These are phyloP conservation scores for Phytopythium ostracodes DNA, from an alignment of 352 stramenopile species.

Conservation along the genomic window DNA sequence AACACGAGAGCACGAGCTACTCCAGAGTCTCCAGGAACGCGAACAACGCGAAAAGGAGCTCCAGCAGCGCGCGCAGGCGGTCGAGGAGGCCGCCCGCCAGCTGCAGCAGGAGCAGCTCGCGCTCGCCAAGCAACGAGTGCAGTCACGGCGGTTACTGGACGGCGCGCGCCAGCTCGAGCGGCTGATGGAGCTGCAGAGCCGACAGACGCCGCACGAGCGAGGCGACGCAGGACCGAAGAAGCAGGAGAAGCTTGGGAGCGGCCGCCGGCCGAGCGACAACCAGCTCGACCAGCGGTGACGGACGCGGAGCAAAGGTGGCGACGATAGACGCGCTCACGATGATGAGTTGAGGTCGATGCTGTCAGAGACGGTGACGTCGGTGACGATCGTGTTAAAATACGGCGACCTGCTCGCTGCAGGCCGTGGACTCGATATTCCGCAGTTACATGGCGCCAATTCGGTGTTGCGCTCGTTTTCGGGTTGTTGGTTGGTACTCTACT, in stretches of 20 bases:
- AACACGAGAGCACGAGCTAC: conserved; percentile 30
- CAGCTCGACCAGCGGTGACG: conserved; percentile 16
- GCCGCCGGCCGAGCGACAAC: conserved; percentile 9
- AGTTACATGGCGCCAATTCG: conserved; percentile 19
- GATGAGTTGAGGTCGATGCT: no score
- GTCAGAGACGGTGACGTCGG: no score
- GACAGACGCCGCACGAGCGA: conserved; percentile 8
- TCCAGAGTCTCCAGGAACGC: conserved; percentile 22
- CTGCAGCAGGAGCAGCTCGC: conserved; percentile 67
- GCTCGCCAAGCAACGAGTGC: conserved; percentile 67
- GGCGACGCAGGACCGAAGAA: neutral
- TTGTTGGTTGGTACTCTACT: conserved; percentile 3
- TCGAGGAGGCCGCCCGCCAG: conserved; percentile 48
- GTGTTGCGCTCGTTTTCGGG: neutral
- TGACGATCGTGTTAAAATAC: neutral
- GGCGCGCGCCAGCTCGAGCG: conserved; percentile 57
- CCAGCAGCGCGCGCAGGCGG: conserved; percentile 34
- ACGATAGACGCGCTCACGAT: no score
- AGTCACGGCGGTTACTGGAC: conserved; percentile 75
- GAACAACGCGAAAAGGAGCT: conserved; percentile 32
- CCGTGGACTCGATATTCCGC: conserved; percentile 1
- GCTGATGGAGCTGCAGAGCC: conserved; percentile 54
- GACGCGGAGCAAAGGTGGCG: no score
- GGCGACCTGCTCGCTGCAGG: neutral
- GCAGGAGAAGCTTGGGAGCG: neutral